A percentile compares a stretch with the other conserved stretches of the same genome.
phyloP scores from a whole-genome alignment of 352 stramenopile genomes.

The Pythium rhizo-oryzae region DNA sequence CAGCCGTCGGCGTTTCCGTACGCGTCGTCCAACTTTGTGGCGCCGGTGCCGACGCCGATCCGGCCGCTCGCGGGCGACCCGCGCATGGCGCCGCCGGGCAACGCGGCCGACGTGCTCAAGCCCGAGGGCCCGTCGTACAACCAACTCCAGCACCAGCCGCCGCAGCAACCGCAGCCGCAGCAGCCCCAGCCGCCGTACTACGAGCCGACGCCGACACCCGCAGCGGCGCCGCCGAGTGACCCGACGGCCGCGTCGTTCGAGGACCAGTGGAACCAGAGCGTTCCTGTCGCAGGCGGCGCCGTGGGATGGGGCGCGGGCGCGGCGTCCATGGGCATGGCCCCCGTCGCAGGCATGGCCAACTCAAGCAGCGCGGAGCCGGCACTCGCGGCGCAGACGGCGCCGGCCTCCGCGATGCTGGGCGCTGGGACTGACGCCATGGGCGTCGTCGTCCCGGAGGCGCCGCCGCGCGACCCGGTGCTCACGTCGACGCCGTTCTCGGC shows the following conservation, averaged over 20 bases:
- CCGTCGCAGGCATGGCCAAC: slow-evolving; percentile 2
- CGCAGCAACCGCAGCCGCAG: neutral
- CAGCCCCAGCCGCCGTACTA: slow-evolving; percentile 14
- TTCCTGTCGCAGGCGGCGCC: slow-evolving; percentile 10
- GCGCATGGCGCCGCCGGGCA: slow-evolving; percentile 37
- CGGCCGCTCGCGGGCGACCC: slow-evolving; percentile 70
- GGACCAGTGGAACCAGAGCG: slow-evolving; percentile 42
- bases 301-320: slow-evolving; percentile 19
- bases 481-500: slow-evolving; percentile 61
- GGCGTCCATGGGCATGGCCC: slow-evolving; percentile 11
- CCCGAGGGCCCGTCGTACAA: neutral
- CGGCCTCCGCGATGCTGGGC: neutral
- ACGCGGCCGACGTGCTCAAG: slow-evolving; percentile 16
- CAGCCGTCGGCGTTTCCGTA: slow-evolving; percentile 56
- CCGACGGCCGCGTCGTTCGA: slow-evolving; percentile 35
- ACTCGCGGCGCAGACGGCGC: neutral
- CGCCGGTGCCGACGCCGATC: slow-evolving; percentile 73
- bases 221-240: slow-evolving; percentile 34
- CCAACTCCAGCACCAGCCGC: neutral
- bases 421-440: neutral
- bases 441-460: neutral
- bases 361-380: neutral
- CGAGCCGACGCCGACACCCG: slow-evolving; percentile 18
- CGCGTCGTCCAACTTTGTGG: slow-evolving; percentile 62
- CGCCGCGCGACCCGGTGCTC: slow-evolving; percentile 43